These are phyloP conservation scores for Penicillium psychrosexuale DNA, from an alignment of 2,329 filamentous ascomycete species.

Conservation along the genomic window DNA sequence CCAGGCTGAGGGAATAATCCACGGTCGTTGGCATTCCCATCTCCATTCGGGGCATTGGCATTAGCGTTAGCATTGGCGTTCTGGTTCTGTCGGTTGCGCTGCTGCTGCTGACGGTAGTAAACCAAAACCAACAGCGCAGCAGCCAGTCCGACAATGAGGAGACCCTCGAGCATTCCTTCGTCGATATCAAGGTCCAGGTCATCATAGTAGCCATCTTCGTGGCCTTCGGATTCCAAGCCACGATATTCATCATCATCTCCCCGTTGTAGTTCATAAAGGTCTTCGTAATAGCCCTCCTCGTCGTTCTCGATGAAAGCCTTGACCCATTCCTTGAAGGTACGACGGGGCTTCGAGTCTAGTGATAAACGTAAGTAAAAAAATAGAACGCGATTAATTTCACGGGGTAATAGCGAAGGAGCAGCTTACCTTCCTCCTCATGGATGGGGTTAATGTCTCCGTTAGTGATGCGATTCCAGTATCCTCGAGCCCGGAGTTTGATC, in stretches of 20 bases:
- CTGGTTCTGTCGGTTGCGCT: constrained; percentile 39
- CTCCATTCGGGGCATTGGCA: constrained; percentile 24
- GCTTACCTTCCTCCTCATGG: constrained; percentile 77
- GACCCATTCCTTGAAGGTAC: constrained; percentile 82
- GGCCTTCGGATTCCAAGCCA: constrained; percentile 29
- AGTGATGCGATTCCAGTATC: constrained; percentile 91
- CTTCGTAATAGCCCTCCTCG: constrained; percentile 63
- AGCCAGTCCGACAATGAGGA: constrained; percentile 77
- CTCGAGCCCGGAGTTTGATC: constrained; percentile 76
- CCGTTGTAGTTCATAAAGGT: constrained; percentile 42
- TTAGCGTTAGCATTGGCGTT: constrained; percentile 32
- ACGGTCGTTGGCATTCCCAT: constrained; percentile 39
- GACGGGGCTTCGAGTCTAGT: constrained; percentile 66
- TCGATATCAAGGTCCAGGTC: constrained; percentile 64
- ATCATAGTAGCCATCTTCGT: constrained; percentile 56
- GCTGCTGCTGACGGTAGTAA: constrained; percentile 63
- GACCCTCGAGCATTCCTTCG: constrained; percentile 76
- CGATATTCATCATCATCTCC: constrained; percentile 34
- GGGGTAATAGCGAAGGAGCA: constrained; percentile 6
- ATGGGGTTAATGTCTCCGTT: constrained; percentile 91
- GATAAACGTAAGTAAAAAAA: constrained; percentile 4
- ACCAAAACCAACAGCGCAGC: constrained; percentile 72
- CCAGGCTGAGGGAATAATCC: constrained; percentile 64
- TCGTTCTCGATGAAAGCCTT: constrained; percentile 76
- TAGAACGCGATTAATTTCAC: neutral